These are phyloP conservation scores for Mortierella sp. DNA, from an alignment of 371 early-diverging fungal genomes.

Conservation along the genomic window DNA sequence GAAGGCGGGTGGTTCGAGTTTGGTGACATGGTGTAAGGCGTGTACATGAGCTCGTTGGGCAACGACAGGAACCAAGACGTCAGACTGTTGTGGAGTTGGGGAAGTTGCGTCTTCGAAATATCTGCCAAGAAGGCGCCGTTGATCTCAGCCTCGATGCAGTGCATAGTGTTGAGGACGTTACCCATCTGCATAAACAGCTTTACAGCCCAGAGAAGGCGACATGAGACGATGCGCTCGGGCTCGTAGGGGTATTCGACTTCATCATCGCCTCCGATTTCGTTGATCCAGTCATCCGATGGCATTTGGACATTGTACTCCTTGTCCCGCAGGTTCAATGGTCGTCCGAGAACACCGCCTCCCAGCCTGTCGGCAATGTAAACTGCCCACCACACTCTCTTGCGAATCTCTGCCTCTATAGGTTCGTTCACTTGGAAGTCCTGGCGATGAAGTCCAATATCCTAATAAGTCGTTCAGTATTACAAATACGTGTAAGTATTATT, in stretches of 20 bases:
- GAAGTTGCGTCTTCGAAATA: conserved; percentile 53
- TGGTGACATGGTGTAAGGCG: conserved; percentile 58
- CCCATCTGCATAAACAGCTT: conserved; percentile 59
- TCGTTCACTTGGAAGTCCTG: conserved; percentile 53
- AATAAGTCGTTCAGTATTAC: neutral
- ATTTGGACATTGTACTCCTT: conserved; percentile 57
- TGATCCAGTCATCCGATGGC: conserved; percentile 56
- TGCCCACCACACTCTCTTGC: conserved; percentile 57
- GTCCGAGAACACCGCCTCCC: conserved; percentile 51
- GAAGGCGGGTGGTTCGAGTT: conserved; percentile 59
- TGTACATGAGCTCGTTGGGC: conserved; percentile 59
- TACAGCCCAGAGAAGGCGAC: conserved; percentile 49
- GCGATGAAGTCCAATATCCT: conserved; percentile 57
- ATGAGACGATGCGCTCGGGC: conserved; percentile 54
- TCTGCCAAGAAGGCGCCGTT: conserved; percentile 57
- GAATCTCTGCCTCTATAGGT: conserved; percentile 49
- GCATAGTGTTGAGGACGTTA: conserved; percentile 57
- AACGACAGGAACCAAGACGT: conserved; percentile 57
- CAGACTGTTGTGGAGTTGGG: conserved; percentile 57
- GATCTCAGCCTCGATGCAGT: conserved; percentile 57
- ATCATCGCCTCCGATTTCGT: conserved; percentile 44
- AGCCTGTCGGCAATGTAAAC: conserved; percentile 58
- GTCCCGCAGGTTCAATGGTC: conserved; percentile 54
- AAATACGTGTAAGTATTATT: neutral
- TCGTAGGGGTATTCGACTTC: conserved; percentile 55